phyloP scores from a whole-genome alignment of 306 rosid species.

The Corylus avellana region DNA sequence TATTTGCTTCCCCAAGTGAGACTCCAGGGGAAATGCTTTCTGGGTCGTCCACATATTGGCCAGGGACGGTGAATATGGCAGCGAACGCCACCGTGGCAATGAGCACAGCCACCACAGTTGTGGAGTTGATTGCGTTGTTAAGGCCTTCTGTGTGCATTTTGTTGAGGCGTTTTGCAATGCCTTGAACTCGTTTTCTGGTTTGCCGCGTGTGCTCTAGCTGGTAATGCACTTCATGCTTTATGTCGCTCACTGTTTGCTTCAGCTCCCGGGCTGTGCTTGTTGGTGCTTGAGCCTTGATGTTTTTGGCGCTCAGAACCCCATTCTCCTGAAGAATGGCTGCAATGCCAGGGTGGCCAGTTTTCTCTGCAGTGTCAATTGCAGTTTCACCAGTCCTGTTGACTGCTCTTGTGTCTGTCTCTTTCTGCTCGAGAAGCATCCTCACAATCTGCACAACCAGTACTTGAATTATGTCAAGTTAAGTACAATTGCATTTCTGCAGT shows the following conservation, averaged over 20 bases:
- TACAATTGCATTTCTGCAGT: no score
- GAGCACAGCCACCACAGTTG: constrained; percentile 93
- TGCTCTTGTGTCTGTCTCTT: constrained; percentile 43
- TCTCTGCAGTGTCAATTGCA: constrained; percentile 93
- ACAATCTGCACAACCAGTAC: constrained; percentile 67
- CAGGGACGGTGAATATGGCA: constrained; percentile 91
- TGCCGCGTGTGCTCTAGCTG: constrained; percentile 96
- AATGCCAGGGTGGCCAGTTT: constrained; percentile 49
- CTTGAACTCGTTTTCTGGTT: constrained; percentile 89
- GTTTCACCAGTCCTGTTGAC: constrained; percentile 77
- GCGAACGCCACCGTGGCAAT: constrained; percentile 98
- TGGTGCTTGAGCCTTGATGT: constrained; percentile 52
- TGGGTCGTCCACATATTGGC: constrained; percentile 79
- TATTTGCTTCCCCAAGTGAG: constrained; percentile 85
- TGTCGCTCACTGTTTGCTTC: constrained; percentile 93
- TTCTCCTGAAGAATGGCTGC: constrained; percentile 57
- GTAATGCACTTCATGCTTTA: constrained; percentile 88
- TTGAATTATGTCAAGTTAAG: constrained; percentile 1
- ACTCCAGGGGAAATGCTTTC: constrained; percentile 44
- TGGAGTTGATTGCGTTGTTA: constrained; percentile 94
- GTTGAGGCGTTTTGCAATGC: constrained; percentile 92
- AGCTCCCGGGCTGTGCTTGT: constrained; percentile 67
- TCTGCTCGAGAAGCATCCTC: constrained; percentile 53
- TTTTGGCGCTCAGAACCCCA: constrained; percentile 69
- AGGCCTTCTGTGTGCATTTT: constrained; percentile 93